phyloP scores from a whole-genome alignment of 2,329 filamentous ascomycete species.

The Fusarium lyarnte region DNA sequence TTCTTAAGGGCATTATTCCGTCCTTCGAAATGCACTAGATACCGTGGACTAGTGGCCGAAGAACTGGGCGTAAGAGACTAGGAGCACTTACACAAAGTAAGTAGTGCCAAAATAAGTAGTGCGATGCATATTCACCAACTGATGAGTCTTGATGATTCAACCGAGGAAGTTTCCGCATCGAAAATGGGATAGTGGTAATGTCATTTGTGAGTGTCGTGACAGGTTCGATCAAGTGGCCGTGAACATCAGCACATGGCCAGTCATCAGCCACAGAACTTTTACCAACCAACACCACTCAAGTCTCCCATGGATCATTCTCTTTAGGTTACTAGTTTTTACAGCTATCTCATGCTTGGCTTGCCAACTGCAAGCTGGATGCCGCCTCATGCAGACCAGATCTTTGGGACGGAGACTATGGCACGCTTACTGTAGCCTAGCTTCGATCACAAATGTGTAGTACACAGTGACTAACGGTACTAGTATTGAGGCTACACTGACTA shows the following conservation, averaged over 20 bases:
- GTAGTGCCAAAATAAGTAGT: neutral
- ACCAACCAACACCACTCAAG: neutral
- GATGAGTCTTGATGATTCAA: rapidly evolving
- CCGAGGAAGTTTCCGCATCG: neutral
- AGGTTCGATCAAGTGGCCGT: neutral
- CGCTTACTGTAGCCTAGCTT: neutral
- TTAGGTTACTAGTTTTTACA: rapidly evolving
- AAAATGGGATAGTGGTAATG: too few species aligned
- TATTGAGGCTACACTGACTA: rapidly evolving
- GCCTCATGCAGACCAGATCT: neutral
- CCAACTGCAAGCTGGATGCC: neutral
- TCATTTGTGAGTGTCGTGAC: neutral
- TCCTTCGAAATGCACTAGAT: neutral
- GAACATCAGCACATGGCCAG: neutral
- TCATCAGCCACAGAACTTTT: neutral
- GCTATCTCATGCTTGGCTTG: neutral
- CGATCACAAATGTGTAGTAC: neutral
- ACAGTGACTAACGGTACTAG: too few species aligned
- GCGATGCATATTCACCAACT: neutral
- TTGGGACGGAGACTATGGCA: neutral
- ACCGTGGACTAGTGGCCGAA: too few species aligned
- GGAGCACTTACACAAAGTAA: too few species aligned
- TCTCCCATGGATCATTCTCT: too few species aligned
- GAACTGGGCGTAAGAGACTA: neutral
- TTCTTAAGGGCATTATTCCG: neutral